These are phyloP conservation scores for Didymella exigua DNA, from an alignment of 2,329 filamentous ascomycete species.

Conservation along the genomic window DNA sequence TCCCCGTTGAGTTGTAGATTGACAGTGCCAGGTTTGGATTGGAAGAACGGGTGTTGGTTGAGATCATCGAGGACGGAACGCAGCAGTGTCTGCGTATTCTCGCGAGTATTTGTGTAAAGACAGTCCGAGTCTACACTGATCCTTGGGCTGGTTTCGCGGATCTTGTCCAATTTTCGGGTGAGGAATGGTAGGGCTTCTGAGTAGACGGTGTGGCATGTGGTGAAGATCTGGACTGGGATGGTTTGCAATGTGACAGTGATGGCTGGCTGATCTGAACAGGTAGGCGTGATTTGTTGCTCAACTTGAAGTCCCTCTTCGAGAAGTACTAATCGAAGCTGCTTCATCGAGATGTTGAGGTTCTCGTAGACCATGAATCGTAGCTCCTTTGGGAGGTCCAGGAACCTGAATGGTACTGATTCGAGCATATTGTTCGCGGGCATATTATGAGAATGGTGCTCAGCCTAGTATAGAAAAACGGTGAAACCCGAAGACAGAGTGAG, in stretches of 20 bases:
- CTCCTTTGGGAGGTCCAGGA: slow-evolving; percentile 18
- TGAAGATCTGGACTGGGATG: slow-evolving; percentile 9
- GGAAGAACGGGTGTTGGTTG: neutral
- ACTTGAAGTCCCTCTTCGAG: neutral
- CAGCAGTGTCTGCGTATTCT: neutral
- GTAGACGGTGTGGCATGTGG: slow-evolving; percentile 11
- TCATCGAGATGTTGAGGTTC: slow-evolving; percentile 3
- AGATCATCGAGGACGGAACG: neutral
- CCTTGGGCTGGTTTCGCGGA: neutral
- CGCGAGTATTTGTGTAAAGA: neutral
- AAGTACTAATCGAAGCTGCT: neutral
- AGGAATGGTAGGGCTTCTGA: slow-evolving; percentile 6
- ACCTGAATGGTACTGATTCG: neutral
- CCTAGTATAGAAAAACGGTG: neutral
- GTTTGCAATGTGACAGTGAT: slow-evolving; percentile 3
- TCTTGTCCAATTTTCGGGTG: neutral
- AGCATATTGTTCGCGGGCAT: neutral
- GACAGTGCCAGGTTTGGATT: too few species aligned
- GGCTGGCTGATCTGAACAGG: neutral
- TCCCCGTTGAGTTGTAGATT: neutral
- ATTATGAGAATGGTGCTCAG: neutral
- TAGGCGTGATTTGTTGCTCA: neutral
- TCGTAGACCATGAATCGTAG: slow-evolving; percentile 18
- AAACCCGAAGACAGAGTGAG: neutral
- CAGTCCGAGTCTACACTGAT: slow-evolving; percentile 1